Base-by-base conservation (phyloP, 179 eudicot genomes). In the Silene coronaria region DNA sequence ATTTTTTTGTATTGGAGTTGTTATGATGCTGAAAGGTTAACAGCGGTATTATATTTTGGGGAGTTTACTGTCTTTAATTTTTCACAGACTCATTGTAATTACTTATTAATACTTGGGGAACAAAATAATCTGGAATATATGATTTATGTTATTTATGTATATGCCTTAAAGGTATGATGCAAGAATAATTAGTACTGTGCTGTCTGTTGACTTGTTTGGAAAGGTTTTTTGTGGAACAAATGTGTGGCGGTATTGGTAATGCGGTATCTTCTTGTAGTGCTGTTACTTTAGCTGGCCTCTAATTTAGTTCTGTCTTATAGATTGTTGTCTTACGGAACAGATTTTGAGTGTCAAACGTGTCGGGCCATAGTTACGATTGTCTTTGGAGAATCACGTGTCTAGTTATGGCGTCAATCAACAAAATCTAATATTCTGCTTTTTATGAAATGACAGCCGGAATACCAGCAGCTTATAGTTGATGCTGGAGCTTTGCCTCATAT, bases 401-500 rank as follows among this genome's bases (percentile, higher is more conserved):
- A 5, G 45, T 62, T 26, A 30, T 62, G 14, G 51, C 51, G 8
- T 45, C 51, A 12, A 11, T 45, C 2, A 70, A 48, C 23, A 26
- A 16, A 70, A 46, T 51, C 74, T 71, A 24, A 71, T 51, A 17
- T 28, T 11, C 11, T 61, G 2, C 48, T 13, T 71, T 71, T 59
- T 28, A 16, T 23, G 30, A 61, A 77, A 72, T 76, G 46, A 76
- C 96, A 94, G 98, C 98, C 97, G 6, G 98, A 94, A 82, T 88
- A 91, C 80, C 98, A 94, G 78, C 92, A 89, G 73, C 94, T 86
- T 68, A 90, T 94, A 68, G 91, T 90, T 67, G 96, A 94, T 77
- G 94, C 92, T 74, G 98, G 98, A 75, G 98, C 94, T 51, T 83
- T 91, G 67, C 89, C 94, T 77, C 90, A 74, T 83, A 86, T 94